A percentile compares a stretch with the other conserved stretches of the same genome.
These are phyloP conservation scores for Omphalotus olearius DNA, from an alignment of 1,284 basidiomycete species.

Conservation along the genomic window DNA sequence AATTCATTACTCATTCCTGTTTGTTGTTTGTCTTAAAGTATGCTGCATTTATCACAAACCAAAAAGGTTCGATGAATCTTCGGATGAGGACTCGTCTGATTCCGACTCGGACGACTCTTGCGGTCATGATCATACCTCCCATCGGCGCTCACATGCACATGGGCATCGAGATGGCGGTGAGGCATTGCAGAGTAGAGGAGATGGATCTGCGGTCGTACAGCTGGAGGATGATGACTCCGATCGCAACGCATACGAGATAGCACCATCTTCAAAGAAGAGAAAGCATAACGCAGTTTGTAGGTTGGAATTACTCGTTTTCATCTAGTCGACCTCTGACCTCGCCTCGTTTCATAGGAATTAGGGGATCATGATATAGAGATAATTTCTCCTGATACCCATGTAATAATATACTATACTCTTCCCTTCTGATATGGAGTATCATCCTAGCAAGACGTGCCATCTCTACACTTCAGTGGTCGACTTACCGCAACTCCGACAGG, in stretches of 20 bases:
- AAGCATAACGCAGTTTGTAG: slow-evolving; percentile 23
- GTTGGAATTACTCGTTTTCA: neutral
- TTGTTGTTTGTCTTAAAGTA: slow-evolving; percentile 40
- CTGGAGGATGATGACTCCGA: slow-evolving; percentile 30
- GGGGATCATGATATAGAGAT: too few species aligned
- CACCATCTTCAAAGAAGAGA: slow-evolving; percentile 41
- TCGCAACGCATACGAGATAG: slow-evolving; percentile 55
- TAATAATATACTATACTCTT: too few species aligned
- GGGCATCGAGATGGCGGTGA: slow-evolving; percentile 16
- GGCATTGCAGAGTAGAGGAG: slow-evolving; percentile 16
- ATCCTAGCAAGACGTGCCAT: too few species aligned
- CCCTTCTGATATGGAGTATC: too few species aligned
- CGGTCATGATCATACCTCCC: slow-evolving; percentile 20
- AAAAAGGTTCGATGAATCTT: slow-evolving; percentile 74
- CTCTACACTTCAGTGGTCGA: too few species aligned
- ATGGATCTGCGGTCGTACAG: slow-evolving; percentile 25
- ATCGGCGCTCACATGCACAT: slow-evolving; percentile 22
- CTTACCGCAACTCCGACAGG: too few species aligned
- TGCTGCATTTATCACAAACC: slow-evolving; percentile 90
- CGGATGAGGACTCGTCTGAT: slow-evolving; percentile 59
- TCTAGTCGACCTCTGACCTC: too few species aligned
- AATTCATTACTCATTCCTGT: neutral
- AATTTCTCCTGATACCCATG: too few species aligned
- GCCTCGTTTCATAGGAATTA: too few species aligned
- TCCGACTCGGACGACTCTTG: slow-evolving; percentile 41